Evolutionary conservation across 345 rosid species (phyloP).

Genomic region (Dimocarpus longan): DNA sequence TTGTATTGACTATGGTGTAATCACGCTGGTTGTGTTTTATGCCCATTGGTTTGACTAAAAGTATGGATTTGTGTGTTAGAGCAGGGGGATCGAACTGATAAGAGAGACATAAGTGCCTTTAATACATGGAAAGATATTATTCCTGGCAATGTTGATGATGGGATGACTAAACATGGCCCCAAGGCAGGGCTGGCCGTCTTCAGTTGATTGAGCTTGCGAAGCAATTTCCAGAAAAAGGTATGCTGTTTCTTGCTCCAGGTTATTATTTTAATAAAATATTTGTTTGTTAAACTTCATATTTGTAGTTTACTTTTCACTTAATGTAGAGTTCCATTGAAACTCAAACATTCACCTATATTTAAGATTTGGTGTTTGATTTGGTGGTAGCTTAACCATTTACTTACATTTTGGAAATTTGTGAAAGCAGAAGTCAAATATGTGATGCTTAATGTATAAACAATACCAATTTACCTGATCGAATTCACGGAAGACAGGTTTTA

Average conservation of each 20-base stretch:
- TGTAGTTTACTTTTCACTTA: not conserved
- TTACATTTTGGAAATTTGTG: not conserved
- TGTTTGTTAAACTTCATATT: not conserved
- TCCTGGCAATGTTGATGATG: constrained; percentile 94
- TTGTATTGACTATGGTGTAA: not conserved
- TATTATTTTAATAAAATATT: not conserved
- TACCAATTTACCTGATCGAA: not conserved
- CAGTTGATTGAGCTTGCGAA: constrained; percentile 78
- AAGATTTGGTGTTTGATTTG: not conserved
- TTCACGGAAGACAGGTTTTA: not conserved
- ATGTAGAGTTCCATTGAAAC: not conserved
- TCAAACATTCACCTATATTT: not conserved
- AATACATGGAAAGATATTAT: constrained; percentile 40
- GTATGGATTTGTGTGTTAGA: constrained; percentile 23
- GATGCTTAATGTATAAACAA: not conserved
- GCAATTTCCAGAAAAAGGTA: constrained; percentile 83
- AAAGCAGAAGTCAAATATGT: not conserved
- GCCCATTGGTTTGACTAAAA: constrained; percentile 5
- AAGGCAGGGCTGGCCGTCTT: constrained; percentile 83
- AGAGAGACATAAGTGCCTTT: constrained; percentile 83
- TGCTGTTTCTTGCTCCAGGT: constrained; percentile 5
- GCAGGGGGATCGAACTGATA: constrained; percentile 97
- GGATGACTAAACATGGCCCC: constrained; percentile 69
- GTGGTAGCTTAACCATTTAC: not conserved
- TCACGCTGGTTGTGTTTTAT: not conserved